These are phyloP conservation scores for Paraconiothyrium brasiliense DNA, from an alignment of 2,329 filamentous ascomycete genomes.

Conservation along the genomic window DNA sequence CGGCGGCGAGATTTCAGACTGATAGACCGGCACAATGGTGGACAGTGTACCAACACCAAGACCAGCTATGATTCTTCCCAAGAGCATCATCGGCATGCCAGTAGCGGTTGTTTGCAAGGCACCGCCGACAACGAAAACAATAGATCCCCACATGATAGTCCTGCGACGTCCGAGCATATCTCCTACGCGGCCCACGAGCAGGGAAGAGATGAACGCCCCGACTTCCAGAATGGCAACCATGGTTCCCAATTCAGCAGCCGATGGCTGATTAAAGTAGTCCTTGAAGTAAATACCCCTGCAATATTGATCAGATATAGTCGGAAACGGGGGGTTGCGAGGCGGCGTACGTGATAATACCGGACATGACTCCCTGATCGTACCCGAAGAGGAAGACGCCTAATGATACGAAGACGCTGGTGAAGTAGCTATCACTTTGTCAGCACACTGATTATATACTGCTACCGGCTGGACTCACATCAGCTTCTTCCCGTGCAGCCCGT, in stretches of 20 bases:
- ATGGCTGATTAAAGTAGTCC: slow-evolving; percentile 91
- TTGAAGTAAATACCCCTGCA: slow-evolving; percentile 84
- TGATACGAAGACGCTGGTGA: slow-evolving; percentile 91
- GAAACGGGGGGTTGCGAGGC: slow-evolving; percentile 28
- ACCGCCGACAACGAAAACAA: slow-evolving; percentile 86
- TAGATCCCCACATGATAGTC: slow-evolving; percentile 92
- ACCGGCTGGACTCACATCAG: slow-evolving; percentile 73
- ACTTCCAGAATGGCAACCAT: slow-evolving; percentile 98
- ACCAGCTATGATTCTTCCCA: slow-evolving; percentile 62
- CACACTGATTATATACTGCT: not conserved
- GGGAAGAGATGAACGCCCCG: slow-evolving; percentile 88
- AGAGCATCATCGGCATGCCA: slow-evolving; percentile 86
- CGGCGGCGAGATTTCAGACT: slow-evolving; percentile 77
- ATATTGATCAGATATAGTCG: slow-evolving; percentile 37
- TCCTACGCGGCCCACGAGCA: slow-evolving; percentile 86
- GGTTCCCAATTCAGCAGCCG: slow-evolving; percentile 86
- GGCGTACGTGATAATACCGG: slow-evolving; percentile 74
- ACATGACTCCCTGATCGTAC: slow-evolving; percentile 92
- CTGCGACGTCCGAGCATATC: slow-evolving; percentile 89
- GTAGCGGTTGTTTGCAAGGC: slow-evolving; percentile 83
- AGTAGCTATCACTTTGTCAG: slow-evolving; percentile 71
- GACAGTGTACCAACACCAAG: slow-evolving; percentile 61
- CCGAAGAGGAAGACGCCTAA: slow-evolving; percentile 88
- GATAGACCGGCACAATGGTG: slow-evolving; percentile 63
- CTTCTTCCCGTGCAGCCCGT: slow-evolving; percentile 95